phyloP scores from a whole-genome alignment of 257 asterid species.

The Salvia rosmarinus region DNA sequence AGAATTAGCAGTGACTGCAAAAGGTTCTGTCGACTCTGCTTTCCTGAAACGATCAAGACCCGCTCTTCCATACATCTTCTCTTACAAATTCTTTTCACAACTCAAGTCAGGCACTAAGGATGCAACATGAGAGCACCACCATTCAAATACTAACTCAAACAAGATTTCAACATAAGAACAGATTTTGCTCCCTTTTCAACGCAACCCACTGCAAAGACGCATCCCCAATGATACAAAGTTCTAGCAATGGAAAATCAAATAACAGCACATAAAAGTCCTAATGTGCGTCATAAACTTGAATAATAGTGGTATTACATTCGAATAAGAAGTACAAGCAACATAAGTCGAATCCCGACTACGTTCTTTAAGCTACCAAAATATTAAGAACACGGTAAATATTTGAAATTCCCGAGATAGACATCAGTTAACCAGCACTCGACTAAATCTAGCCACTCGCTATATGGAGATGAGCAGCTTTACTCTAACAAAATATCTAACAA shows the following conservation, averaged over 20 bases:
- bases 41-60: slow-evolving; percentile 96
- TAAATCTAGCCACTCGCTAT: neutral
- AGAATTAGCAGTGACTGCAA: slow-evolving; percentile 62
- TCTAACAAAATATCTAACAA: neutral
- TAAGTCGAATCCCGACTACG: slow-evolving; percentile 18
- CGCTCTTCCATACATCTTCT: slow-evolving; percentile 78
- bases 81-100: slow-evolving; percentile 14
- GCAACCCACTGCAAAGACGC: slow-evolving; percentile 33
- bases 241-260: slow-evolving; percentile 22
- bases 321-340: slow-evolving; percentile 1
- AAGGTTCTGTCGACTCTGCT: slow-evolving; percentile 86
- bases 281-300: slow-evolving; percentile 22
- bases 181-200: slow-evolving; percentile 28
- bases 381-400: neutral
- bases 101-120: slow-evolving; percentile 24
- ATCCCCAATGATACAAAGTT: slow-evolving; percentile 26
- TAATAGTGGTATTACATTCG: neutral
- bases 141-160: slow-evolving; percentile 20
- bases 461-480: neutral
- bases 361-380: neutral
- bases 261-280: slow-evolving; percentile 11
- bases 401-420: slow-evolving; percentile 1
- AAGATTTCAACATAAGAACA: slow-evolving; percentile 20
- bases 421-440: slow-evolving; percentile 7
- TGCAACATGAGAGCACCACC: slow-evolving; percentile 28